Percentiles rank a stretch among this genome's conserved stretches.
Conservation (phyloP, 345 rosid species). For the Salix brachista region DNA sequence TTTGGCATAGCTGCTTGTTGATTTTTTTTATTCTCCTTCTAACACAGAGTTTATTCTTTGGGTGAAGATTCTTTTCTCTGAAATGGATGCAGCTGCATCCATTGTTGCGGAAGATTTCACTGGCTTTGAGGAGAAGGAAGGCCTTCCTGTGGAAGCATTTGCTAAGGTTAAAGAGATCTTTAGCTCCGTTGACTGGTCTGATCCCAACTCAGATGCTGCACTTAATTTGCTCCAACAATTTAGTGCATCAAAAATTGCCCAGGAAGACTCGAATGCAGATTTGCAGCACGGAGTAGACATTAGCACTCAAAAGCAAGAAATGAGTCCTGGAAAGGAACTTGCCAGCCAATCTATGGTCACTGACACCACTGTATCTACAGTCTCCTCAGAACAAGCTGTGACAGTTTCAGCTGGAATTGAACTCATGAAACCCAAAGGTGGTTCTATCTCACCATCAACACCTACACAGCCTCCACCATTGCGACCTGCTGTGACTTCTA, state of each 20-base stretch:
- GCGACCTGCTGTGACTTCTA: slow-evolving; percentile 17
- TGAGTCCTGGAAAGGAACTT: slow-evolving; percentile 34
- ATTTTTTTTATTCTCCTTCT: slow-evolving; percentile 11
- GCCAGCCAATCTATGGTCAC: slow-evolving; percentile 15
- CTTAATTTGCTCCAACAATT: slow-evolving; percentile 71
- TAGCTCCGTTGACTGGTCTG: slow-evolving; percentile 75
- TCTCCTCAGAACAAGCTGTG: slow-evolving; percentile 12
- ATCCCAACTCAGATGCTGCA: slow-evolving; percentile 64
- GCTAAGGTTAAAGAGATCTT: slow-evolving; percentile 88
- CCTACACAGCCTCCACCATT: slow-evolving; percentile 30
- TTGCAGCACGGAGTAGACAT: slow-evolving; percentile 15
- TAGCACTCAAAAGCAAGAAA: slow-evolving; percentile 39
- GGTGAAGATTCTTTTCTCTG: slow-evolving; percentile 89
- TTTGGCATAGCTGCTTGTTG: slow-evolving; percentile 9
- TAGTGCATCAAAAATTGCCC: slow-evolving; percentile 49
- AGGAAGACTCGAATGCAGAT: slow-evolving; percentile 39
- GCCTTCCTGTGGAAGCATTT: slow-evolving; percentile 87
- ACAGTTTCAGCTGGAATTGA: slow-evolving; percentile 11
- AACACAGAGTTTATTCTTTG: slow-evolving; percentile 26
- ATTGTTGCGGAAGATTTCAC: slow-evolving; percentile 54
- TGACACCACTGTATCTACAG: slow-evolving; percentile 14
- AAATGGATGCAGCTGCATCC: slow-evolving; percentile 81
- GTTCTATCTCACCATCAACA: slow-evolving; percentile 29
- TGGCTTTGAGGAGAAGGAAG: slow-evolving; percentile 72
- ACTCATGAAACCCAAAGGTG: slow-evolving; percentile 20